Evolutionary conservation across 441 rosid genomes (phyloP).

Genomic region (Melastoma candidum): DNA sequence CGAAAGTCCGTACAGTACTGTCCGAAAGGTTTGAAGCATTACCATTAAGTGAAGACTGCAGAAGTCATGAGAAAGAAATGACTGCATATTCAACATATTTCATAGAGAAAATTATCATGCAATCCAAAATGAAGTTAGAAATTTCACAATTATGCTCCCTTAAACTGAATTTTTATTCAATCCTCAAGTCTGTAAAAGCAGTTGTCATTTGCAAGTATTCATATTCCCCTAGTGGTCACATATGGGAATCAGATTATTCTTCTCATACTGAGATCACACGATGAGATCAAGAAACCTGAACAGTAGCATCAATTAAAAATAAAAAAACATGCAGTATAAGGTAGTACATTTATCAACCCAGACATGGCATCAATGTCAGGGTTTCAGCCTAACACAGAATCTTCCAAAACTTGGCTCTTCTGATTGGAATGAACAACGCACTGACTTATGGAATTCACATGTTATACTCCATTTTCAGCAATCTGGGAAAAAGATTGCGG

Average conservation of each 20-base stretch:
- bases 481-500: too few relatives aligned
- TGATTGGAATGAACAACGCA: not conserved
- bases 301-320: not conserved
- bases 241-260: too few relatives aligned
- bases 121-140: too few relatives aligned
- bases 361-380: constrained; percentile 53
- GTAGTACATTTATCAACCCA: constrained; percentile 67
- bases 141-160: too few relatives aligned
- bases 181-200: too few relatives aligned
- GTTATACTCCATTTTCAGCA: too few relatives aligned
- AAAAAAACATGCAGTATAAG: constrained; percentile 12
- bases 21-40: constrained; percentile 83
- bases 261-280: too few relatives aligned
- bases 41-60: constrained; percentile 83
- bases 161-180: too few relatives aligned
- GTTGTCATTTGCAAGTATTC: too few relatives aligned
- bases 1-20: constrained; percentile 57
- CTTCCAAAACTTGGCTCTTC: constrained; percentile 14
- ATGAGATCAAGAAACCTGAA: not conserved
- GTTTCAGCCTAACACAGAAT: constrained; percentile 45
- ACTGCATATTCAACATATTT: not conserved
- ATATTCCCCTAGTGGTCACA: too few relatives aligned
- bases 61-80: constrained; percentile 1
- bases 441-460: not conserved
- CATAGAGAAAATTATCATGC: not conserved